A percentile compares a stretch with the other conserved stretches of the same genome.
Conservation (phyloP, 352 stramenopile genomes). For the Pythium oligandrum region DNA sequence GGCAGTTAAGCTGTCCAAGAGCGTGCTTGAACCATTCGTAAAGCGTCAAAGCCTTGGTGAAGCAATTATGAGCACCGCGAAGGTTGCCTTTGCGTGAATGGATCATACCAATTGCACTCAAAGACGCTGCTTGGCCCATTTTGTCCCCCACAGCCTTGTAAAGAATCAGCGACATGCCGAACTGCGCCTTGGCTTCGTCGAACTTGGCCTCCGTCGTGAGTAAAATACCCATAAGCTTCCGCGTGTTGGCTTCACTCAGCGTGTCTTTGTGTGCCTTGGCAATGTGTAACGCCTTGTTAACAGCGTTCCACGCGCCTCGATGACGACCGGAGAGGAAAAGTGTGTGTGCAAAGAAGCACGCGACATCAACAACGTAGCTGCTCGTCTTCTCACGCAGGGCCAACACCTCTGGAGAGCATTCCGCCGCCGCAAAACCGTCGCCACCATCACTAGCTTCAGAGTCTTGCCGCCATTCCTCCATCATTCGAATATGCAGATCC, state of each 20-base stretch:
- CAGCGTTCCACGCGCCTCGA: slow-evolving; percentile 63
- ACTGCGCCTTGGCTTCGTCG: slow-evolving; percentile 77
- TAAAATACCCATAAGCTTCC: slow-evolving; percentile 75
- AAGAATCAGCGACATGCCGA: slow-evolving; percentile 64
- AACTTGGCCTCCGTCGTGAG: slow-evolving; percentile 82
- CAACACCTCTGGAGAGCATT: slow-evolving; percentile 6
- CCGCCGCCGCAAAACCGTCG: background rate
- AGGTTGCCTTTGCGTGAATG: slow-evolving; percentile 77
- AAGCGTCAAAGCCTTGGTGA: slow-evolving; percentile 71
- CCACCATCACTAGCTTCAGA: background rate
- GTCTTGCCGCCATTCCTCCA: slow-evolving; percentile 53
- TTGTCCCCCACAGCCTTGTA: slow-evolving; percentile 77
- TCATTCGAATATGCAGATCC: slow-evolving; percentile 64
- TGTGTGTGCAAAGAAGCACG: slow-evolving; percentile 68
- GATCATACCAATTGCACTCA: slow-evolving; percentile 80
- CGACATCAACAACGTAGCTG: slow-evolving; percentile 58
- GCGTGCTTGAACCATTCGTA: slow-evolving; percentile 85
- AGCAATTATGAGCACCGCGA: slow-evolving; percentile 69
- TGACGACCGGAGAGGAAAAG: slow-evolving; percentile 72
- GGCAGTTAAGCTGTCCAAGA: slow-evolving; percentile 72
- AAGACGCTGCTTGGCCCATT: slow-evolving; percentile 61
- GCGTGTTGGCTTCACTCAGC: slow-evolving; percentile 60
- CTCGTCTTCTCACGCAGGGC: slow-evolving; percentile 41
- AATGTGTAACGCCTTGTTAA: slow-evolving; percentile 69
- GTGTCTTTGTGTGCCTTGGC: slow-evolving; percentile 70